Percentiles rank a stretch among this genome's conserved stretches.
phyloP scores from a whole-genome alignment of 495 filamentous ascomycete species.

The Podospora comata region DNA sequence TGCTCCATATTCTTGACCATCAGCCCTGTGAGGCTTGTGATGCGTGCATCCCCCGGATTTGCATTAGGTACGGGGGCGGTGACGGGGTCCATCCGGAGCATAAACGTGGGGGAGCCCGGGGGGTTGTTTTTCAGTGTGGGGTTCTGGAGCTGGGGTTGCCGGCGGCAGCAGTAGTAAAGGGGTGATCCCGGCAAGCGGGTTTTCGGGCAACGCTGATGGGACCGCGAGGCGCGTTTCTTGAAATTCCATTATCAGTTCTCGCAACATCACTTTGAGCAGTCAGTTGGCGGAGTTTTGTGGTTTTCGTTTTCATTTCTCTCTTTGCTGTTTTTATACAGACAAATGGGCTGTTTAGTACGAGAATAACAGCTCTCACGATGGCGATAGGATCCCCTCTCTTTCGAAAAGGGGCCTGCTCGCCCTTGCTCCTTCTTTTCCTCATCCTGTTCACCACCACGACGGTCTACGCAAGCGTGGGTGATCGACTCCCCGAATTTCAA shows the following conservation, averaged over 20 bases:
- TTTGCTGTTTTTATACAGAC: background rate
- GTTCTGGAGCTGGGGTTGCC: background rate
- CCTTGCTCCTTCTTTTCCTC: background rate
- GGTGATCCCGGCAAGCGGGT: background rate
- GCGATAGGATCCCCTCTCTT: background rate
- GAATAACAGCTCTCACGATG: background rate
- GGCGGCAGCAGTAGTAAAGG: too few relatives aligned
- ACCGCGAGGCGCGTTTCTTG: background rate
- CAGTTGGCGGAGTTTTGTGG: background rate
- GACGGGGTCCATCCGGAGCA: background rate
- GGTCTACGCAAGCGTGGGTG: slow-evolving; percentile 70
- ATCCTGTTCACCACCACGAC: slow-evolving; percentile 29
- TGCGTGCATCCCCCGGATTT: background rate
- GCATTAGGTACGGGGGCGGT: background rate
- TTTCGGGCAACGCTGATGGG: background rate
- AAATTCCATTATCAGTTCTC: background rate
- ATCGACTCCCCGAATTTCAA: slow-evolving; percentile 83
- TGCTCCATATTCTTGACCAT: background rate
- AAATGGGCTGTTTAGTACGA: background rate
- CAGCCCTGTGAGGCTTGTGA: background rate
- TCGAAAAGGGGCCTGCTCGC: background rate
- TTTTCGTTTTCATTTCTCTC: background rate
- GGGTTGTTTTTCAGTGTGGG: background rate
- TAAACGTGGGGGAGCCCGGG: background rate
- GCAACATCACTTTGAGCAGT: background rate